Evolutionary conservation across 1,139 yeast species (phyloP).

Genomic region (Waltiozyma sp.): DNA sequence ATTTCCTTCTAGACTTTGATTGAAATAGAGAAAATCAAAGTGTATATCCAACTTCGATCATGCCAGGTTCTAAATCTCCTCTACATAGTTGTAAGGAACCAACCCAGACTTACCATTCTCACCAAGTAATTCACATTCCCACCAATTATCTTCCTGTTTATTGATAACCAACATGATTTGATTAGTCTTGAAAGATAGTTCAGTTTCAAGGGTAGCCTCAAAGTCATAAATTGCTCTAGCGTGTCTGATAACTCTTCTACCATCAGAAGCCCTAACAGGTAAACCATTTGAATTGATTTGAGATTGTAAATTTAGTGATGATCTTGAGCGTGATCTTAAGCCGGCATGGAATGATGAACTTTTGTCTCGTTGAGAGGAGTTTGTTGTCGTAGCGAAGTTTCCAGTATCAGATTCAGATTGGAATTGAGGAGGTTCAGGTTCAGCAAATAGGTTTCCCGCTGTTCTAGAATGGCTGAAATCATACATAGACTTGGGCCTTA

Average conservation of each 20-base stretch:
- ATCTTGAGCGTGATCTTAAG: constrained; percentile 15
- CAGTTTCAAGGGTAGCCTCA: constrained; percentile 71
- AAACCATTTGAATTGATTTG: constrained; percentile 19
- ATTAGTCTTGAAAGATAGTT: constrained; percentile 60
- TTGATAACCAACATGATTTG: constrained; percentile 62
- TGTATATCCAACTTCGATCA: too few species aligned
- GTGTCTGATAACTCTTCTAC: constrained; percentile 44
- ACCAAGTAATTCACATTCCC: constrained; percentile 52
- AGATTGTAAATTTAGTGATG: constrained; percentile 18
- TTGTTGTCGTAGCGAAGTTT: too few species aligned
- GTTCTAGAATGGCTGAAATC: not conserved
- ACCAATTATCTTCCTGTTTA: constrained; percentile 86
- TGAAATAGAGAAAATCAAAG: too few species aligned
- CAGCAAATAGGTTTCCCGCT: too few species aligned
- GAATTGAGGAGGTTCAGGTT: too few species aligned
- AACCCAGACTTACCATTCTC: constrained; percentile 54
- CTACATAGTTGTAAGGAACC: constrained; percentile 70
- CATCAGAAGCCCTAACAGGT: constrained; percentile 30
- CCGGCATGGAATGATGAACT: constrained; percentile 20
- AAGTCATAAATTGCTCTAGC: constrained; percentile 64
- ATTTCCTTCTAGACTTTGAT: too few species aligned
- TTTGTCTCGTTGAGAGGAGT: constrained; percentile 16
- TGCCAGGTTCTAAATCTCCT: too few species aligned
- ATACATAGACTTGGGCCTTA: constrained; percentile 35
- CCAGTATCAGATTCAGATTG: too few species aligned